Conservation (phyloP, 768 basidiomycete species). For the Multifurca ochricompacta region DNA sequence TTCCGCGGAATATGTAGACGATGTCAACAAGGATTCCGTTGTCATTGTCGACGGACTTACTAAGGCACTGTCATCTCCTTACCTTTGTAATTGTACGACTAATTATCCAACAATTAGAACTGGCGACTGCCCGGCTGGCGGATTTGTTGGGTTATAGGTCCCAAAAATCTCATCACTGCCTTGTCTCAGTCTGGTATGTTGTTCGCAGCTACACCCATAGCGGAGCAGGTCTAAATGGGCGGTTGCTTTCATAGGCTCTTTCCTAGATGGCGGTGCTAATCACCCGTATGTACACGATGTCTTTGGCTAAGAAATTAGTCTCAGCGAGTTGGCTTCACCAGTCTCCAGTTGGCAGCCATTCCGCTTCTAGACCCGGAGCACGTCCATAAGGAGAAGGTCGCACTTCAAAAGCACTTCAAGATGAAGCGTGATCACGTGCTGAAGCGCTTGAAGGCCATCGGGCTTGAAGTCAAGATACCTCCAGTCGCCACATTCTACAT, state of each 20-base stretch:
- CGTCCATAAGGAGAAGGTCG: conserved; percentile 68
- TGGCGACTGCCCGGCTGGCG: conserved; percentile 96
- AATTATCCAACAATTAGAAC: conserved; percentile 50
- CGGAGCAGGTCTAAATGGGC: not conserved
- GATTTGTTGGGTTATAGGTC: conserved; percentile 89
- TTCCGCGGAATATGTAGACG: conserved; percentile 75
- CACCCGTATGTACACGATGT: conserved; percentile 57
- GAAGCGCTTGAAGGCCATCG: conserved; percentile 66
- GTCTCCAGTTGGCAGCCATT: conserved; percentile 83
- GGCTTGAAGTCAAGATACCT: conserved; percentile 67
- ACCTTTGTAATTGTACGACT: conserved; percentile 11
- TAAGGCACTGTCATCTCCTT: conserved; percentile 44
- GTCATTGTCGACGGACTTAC: conserved; percentile 90
- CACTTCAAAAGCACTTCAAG: conserved; percentile 88
- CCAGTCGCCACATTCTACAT: conserved; percentile 88
- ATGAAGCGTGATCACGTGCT: conserved; percentile 87
- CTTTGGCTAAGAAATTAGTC: not conserved
- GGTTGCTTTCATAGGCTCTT: conserved; percentile 46
- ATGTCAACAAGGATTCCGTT: conserved; percentile 81
- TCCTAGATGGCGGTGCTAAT: conserved; percentile 91
- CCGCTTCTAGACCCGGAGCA: conserved; percentile 67
- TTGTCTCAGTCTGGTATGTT: conserved; percentile 75
- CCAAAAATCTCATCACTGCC: conserved; percentile 80
- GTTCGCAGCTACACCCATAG: not conserved
- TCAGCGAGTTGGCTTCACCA: conserved; percentile 25